These are phyloP conservation scores for Setaria viridis DNA, from an alignment of 202 grass and related monocot species.

Conservation along the genomic window DNA sequence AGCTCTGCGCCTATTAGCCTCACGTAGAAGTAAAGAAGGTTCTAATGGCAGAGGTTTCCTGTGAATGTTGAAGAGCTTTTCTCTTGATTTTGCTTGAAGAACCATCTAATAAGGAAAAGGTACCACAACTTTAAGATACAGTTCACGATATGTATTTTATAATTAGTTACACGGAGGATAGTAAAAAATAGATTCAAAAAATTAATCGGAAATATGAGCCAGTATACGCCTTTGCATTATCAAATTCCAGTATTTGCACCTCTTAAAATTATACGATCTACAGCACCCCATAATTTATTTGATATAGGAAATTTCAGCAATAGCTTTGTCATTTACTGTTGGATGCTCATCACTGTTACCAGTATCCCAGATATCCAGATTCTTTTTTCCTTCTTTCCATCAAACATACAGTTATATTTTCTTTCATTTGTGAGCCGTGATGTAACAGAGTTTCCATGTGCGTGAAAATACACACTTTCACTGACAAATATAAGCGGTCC, in stretches of 20 bases:
- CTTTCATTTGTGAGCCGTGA: not conserved
- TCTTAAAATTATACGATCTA: slow-evolving; percentile 8
- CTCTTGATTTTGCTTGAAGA: slow-evolving; percentile 90
- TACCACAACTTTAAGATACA: slow-evolving; percentile 48
- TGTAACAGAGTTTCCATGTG: slow-evolving; percentile 21
- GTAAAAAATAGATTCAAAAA: not conserved
- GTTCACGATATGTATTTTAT: slow-evolving; percentile 36
- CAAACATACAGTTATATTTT: slow-evolving; percentile 33
- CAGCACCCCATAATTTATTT: not conserved
- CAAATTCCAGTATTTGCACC: slow-evolving; percentile 9
- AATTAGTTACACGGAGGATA: slow-evolving; percentile 11
- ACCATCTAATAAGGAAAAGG: slow-evolving; percentile 67
- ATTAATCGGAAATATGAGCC: not conserved
- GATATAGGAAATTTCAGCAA: slow-evolving; percentile 17
- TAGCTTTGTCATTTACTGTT: slow-evolving; percentile 11
- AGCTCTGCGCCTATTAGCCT: slow-evolving; percentile 97
- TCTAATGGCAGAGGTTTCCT: slow-evolving; percentile 91
- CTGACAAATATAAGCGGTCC: not conserved
- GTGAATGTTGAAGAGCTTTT: slow-evolving; percentile 94
- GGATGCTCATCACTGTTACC: not conserved
- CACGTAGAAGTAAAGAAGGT: slow-evolving; percentile 91
- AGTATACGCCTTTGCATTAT: not conserved
- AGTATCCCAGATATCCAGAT: not conserved
- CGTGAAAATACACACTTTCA: not conserved
- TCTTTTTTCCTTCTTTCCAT: slow-evolving; percentile 5